A percentile compares a stretch with the other conserved stretches of the same genome.
Evolutionary conservation across 2,329 filamentous ascomycete species (phyloP).

Genomic region (Neofusicoccum cordaticola): DNA sequence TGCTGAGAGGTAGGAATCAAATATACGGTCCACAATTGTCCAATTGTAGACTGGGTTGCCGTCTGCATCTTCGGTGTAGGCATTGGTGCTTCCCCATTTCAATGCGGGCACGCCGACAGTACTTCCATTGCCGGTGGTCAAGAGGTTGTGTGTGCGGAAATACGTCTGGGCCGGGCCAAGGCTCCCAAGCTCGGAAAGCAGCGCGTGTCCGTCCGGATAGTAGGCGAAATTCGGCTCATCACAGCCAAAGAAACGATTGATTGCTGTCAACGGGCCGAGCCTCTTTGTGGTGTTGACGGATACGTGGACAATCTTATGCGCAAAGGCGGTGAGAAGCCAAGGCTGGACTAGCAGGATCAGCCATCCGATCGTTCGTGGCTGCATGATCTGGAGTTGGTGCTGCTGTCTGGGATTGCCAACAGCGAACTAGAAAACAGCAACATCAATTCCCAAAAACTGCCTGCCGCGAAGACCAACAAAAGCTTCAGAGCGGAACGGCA

Average conservation of each 20-base stretch:
- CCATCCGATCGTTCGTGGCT: no score
- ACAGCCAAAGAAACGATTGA: slow-evolving; percentile 8
- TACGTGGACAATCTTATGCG: not conserved
- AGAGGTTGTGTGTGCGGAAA: slow-evolving; percentile 10
- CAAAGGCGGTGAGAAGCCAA: not conserved
- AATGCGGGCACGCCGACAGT: not conserved
- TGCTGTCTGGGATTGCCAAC: no score
- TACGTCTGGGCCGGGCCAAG: slow-evolving; percentile 10
- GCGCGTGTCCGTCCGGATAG: not conserved
- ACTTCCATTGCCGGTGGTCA: not conserved
- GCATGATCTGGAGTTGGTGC: no score
- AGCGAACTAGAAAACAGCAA: no score
- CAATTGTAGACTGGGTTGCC: slow-evolving; percentile 11
- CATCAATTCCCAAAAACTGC: no score
- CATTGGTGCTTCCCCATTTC: slow-evolving; percentile 14
- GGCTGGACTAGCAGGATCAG: no score
- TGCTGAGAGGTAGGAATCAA: not conserved
- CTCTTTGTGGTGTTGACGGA: not conserved
- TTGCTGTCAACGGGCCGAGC: not conserved
- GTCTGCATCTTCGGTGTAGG: not conserved
- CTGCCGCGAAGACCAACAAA: no score
- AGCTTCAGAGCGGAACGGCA: no score
- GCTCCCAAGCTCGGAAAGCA: not conserved
- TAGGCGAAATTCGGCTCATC: slow-evolving; percentile 15
- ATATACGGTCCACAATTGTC: slow-evolving; percentile 15